Base-by-base conservation (phyloP, 2,329 filamentous ascomycete genomes). In the Chaetothyriales sp. region DNA sequence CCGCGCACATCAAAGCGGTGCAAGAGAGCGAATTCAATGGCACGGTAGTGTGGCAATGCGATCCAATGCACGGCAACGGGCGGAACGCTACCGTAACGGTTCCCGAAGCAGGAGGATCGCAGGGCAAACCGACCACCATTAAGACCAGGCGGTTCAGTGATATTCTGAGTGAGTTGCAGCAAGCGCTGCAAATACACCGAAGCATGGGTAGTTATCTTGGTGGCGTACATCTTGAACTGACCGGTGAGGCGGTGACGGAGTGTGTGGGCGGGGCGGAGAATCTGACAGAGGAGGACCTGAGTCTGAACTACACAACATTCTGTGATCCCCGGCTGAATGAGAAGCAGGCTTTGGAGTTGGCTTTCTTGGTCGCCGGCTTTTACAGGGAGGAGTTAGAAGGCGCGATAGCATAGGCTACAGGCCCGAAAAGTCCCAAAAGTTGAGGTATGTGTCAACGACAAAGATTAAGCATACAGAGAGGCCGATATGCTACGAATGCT, bases 301-400 rank as follows among this genome's bases (percentile, higher is more conserved):
- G 84, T 2, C 78, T 88, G 58, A 89, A 95, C 63, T 98, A 98
- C 69, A 94, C 89, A 4, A 94, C 85, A 40, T 97, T 90, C 73
- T 98, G 92, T 67, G 92, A 98, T 67, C 92, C 92, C 4, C 73
- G 92, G 20, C 72, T 98, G 60, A 98, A 98, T 65, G 92, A 97
- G 76, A 95, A 97, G 72, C 92, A 98, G 73, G 89, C 92, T 0
- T 76, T 98, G 13, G 92, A 98, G 73, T 69, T 97, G 66, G 89
- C 92, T 0, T 98, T 98, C 67, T 70, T 97, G 63, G 83, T 98
- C 47, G 92, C 92, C 0, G 88, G 88, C 4, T 86, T 89, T 63
- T 92, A 81, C 62, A 69, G 78, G 10, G 73, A 75, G 45, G 70
- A 74, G 20, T 33, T 28, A 18, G 46, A 47, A 18, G 46, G 13